These are phyloP conservation scores for Coemansia pectinata DNA, from an alignment of 192 early-diverging fungal species.

Conservation along the genomic window DNA sequence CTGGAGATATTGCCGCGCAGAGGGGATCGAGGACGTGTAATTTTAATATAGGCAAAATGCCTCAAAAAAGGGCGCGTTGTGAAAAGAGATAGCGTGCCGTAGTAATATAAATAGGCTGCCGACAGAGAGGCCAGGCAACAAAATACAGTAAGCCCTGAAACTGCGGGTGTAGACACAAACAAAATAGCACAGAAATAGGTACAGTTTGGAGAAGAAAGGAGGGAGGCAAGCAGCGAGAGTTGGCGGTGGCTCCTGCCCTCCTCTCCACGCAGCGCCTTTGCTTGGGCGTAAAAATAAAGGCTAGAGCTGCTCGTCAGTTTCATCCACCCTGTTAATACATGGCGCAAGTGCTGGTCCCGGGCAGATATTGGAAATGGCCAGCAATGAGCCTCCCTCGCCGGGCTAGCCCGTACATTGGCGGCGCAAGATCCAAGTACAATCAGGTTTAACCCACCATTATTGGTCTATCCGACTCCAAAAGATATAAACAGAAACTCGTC, in stretches of 20 bases:
- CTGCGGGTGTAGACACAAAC: not conserved
- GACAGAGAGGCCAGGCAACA: not conserved
- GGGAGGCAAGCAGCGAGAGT: not conserved
- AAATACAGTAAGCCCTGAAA: not conserved
- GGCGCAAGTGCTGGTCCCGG: not conserved
- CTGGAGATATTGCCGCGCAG: not conserved
- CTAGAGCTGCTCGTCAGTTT: not conserved
- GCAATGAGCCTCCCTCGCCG: not conserved
- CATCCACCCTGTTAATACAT: not conserved
- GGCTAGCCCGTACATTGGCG: not conserved
- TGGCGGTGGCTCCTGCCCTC: not conserved
- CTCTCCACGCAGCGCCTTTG: not conserved
- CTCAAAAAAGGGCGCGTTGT: not conserved
- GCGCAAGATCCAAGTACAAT: constrained; percentile 2
- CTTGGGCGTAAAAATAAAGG: not conserved
- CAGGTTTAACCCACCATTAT: not conserved
- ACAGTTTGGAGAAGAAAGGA: constrained; percentile 1
- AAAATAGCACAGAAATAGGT: not conserved
- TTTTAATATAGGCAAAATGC: constrained; percentile 1
- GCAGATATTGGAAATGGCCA: not conserved
- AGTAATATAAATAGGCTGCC: not conserved
- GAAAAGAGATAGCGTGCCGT: not conserved
- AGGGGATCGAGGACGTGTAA: not conserved
- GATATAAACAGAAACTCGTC: not conserved
- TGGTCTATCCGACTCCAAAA: not conserved